Evolutionary conservation across 345 rosid species (phyloP), one percentile per base, ranked within the genome.

Genomic region (Euphorbia peplus): DNA sequence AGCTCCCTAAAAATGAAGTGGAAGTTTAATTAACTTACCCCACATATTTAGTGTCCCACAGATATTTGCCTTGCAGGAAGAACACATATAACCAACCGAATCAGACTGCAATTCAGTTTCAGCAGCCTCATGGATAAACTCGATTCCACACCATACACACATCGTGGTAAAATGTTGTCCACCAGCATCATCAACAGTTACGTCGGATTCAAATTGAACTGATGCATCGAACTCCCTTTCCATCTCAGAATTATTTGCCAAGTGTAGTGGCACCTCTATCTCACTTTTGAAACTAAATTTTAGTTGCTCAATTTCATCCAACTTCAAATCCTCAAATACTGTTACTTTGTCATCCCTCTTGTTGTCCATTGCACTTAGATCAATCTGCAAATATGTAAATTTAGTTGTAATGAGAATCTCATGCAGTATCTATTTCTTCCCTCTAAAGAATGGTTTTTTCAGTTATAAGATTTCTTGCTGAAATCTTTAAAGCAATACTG

Each of bases 1-100:
- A 2, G 24, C 30, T 22, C 1, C 29, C 19, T 8, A 29, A 18
- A 3, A 10, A 18, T 22, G 51, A 29, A 44, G 42, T 18, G 68
- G 0, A 32, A 32, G 28, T 24, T 24, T 50, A 46, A 48, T 32
- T 56, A 42, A 35, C 24, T 19, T 29, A 29, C 41, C 79, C 58
- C 72, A 14, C 26, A 50, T 72, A 63, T 63, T 25, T 63, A 80
- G 68, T 54, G 81, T 80, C 54, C 88, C 83, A 19, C 85, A 82
- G 37, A 85, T 83, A 77, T 82, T 85, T 9, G 78, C 76, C 76
- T 86, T 87, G 88, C 91, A 89, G 72, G 77, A 66, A 1, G 83
- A 84, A 75, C 95, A 89, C 87, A 89, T 85, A 63, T 83, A 87
- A 60, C 90, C 95, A 16, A 82, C 88, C 7, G 95, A 86, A 61